Evolutionary conservation across 140 eudicot species (phyloP), one percentile per base, ranked within the genome.

Genomic region (Flaveria floridana): DNA sequence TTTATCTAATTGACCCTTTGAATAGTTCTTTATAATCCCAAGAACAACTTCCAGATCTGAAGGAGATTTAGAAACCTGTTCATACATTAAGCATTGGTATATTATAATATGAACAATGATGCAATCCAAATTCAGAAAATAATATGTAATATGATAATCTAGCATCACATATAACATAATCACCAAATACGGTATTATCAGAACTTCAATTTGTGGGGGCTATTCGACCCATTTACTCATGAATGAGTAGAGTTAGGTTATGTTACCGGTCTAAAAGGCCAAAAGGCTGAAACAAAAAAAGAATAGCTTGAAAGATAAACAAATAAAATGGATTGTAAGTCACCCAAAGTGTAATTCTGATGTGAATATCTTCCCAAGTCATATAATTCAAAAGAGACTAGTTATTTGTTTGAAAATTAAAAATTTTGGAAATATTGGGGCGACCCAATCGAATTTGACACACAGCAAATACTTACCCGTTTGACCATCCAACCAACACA

Each of bases 21-120:
- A 88, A 80, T 77, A 82, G 84, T 82, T 87, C 78, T 85, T 90
- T 78, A 94, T 81, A 70, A 88, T 84, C 56, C 96, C 90, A 76
- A 94, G 89, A 81, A 85, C 83, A 53, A 90, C 84, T 82, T 94
- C 99, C 85, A 90, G 76, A 59, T 94, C 99, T 65, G 99, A 94
- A 20, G 99, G 95, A 58, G 91, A 80, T 81, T 87, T 94, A 72
- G 99, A 90, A 72, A 86, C 99, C 99, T 94, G 77, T 80, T 39
- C 15, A 74, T 34, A 80, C 37, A 57, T 46, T 51, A 65, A 65
- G 39, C 55, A 57, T 39, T 72, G 52, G 68, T 56, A 34, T 55
- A 72, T 72, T 46, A 16, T 50, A 65, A 64, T 75, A 39, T 67
- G 56, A 69, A 66, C 26, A 53, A 39, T 14, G 68, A 34, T 53